Conservation (phyloP, 106 monocot species). For the Allium fistulosum region DNA sequence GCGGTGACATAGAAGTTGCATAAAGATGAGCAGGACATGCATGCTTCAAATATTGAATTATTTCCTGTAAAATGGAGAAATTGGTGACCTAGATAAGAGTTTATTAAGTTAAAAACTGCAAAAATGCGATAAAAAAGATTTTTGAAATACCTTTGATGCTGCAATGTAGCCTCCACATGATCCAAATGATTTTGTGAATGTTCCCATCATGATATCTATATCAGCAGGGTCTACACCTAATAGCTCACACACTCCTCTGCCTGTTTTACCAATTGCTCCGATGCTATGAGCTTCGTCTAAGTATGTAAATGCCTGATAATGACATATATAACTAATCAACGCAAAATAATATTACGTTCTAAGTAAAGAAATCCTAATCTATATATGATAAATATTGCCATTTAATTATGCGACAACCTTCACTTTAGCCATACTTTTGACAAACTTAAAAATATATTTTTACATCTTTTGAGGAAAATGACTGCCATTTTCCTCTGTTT, state of each 20-base stretch:
- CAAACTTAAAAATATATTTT: no score
- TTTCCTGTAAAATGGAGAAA: constrained; percentile 37
- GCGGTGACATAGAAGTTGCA: constrained; percentile 84
- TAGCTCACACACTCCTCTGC: constrained; percentile 76
- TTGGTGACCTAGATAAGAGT: neutral
- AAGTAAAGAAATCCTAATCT: no score
- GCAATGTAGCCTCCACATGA: constrained; percentile 89
- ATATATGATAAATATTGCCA: no score
- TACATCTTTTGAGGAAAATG: no score
- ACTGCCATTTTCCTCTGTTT: no score
- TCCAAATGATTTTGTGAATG: constrained; percentile 83
- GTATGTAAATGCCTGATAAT: constrained; percentile 57
- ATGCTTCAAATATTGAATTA: constrained; percentile 56
- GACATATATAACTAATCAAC: no score
- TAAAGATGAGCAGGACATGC: constrained; percentile 77
- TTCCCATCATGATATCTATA: constrained; percentile 88
- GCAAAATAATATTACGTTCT: no score
- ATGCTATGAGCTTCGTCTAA: constrained; percentile 86
- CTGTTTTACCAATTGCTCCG: constrained; percentile 68
- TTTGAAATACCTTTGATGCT: constrained; percentile 54
- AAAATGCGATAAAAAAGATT: neutral
- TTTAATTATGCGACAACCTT: no score
- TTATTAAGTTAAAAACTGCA: neutral
- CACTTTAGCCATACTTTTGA: no score
- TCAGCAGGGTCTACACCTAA: constrained; percentile 70